Percentiles rank a stretch among this genome's conserved stretches.
phyloP scores from a whole-genome alignment of 257 asterid species.

The Solanum pinnatisectum region DNA sequence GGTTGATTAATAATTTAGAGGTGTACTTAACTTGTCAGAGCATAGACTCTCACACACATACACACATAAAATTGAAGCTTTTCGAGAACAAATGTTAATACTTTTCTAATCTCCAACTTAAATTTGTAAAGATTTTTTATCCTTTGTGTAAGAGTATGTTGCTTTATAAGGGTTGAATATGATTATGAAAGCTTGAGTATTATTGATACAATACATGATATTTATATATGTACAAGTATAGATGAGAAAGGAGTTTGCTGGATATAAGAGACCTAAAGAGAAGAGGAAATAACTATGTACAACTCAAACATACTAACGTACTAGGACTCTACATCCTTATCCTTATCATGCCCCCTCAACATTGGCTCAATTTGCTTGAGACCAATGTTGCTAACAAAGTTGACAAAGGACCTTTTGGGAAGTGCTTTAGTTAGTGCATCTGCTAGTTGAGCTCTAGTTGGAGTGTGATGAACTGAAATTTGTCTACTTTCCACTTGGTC shows the following conservation, averaged over 20 bases:
- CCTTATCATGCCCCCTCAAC: neutral
- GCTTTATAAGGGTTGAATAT: neutral
- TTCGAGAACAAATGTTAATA: neutral
- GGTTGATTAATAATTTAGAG: neutral
- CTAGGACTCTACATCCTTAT: neutral
- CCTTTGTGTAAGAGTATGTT: neutral
- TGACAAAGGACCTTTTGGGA: too few relatives aligned
- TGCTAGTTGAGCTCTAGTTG: neutral
- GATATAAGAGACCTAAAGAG: neutral
- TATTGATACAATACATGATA: neutral
- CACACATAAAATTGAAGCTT: neutral
- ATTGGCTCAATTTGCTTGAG: neutral
- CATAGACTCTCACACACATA: neutral
- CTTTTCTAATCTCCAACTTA: neutral
- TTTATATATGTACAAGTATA: neutral
- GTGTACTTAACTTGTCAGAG: neutral
- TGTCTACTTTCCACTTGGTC: neutral
- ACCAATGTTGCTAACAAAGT: neutral
- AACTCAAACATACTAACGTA: neutral
- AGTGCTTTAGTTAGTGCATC: too few relatives aligned
- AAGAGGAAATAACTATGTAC: neutral
- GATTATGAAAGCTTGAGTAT: neutral
- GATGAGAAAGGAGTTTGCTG: neutral
- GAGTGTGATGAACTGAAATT: neutral
- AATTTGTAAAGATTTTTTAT: too few relatives aligned